Evolutionary conservation across 768 basidiomycete genomes (phyloP), one percentile per base, ranked within the genome.

Genomic region (Cubamyces sp.): DNA sequence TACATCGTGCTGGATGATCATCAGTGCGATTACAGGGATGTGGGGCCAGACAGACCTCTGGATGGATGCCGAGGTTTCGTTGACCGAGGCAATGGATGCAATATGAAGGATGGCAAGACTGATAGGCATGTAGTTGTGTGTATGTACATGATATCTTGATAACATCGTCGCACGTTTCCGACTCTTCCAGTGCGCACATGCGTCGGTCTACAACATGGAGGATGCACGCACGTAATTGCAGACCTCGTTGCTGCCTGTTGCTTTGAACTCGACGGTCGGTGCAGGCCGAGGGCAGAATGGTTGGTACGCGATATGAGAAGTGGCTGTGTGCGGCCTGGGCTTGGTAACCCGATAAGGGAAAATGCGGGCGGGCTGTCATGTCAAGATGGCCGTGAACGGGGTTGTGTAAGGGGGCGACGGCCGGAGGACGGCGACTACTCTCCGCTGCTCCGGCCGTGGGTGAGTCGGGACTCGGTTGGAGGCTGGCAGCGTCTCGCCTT

Each of bases 1-100:
- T 42, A 57, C 78, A 56, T 83, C 87, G 9, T 91, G 89, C 69
- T 94, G 92, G 92, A 79, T 93, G 63, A 77, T 91, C 40, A 77
- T 94, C 5, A 75, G 86, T 6, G 82, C 83, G 1, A 76, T 94
- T 49, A 81, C 82, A 25, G 83, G 81, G 19, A 73, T 87, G 3
- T 94, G 92, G 92, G 87, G 84, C 23, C 92, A 94, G 76, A 80
- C 77, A 54, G 92, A 94, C 71, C 74, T 94, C 43, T 94, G 91
- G 92, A 76, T 76, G 73, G 91, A 93, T 69, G 90, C 87, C 21
- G 85, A 87, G 68, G 76, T 74, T n/a, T 76, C 79, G 65, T 68
- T 90, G 60, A 59, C 69, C 4, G 48, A 57, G 50, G 39, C 54
- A 25, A 42, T 15, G 21, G 52, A 52, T 21, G 21, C 42, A n/a